Evolutionary conservation across 2,329 filamentous ascomycete genomes (phyloP).

Genomic region (Tolypocladium cylindrosporum): DNA sequence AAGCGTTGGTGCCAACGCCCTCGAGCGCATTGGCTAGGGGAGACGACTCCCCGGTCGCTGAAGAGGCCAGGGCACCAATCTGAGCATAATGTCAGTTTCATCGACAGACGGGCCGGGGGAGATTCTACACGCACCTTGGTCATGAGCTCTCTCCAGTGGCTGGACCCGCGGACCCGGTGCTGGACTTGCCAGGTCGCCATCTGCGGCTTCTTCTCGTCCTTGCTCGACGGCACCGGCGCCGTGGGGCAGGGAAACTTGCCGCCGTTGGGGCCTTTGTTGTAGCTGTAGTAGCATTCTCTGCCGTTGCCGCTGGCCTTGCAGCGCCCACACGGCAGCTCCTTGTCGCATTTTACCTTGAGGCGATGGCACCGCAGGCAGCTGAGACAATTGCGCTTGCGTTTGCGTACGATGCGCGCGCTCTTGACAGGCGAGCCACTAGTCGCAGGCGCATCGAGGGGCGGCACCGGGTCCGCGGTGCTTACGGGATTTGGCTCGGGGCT

Average conservation of each 20-base stretch:
- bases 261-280: conserved; percentile 24
- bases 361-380: conserved; percentile 25
- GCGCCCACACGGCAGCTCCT: conserved; percentile 23
- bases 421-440: not conserved
- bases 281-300: conserved; percentile 25
- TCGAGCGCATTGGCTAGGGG: conserved; percentile 18
- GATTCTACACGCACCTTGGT: conserved; percentile 17
- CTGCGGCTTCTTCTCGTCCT: conserved; percentile 16
- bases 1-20: conserved; percentile 23
- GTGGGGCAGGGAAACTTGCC: conserved; percentile 23
- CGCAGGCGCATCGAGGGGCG: not conserved
- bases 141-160: conserved; percentile 26
- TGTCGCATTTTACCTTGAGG: conserved; percentile 28
- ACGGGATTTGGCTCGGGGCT: conserved; percentile 13
- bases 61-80: conserved; percentile 16
- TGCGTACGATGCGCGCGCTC: conserved; percentile 18
- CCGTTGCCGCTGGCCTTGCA: conserved; percentile 24
- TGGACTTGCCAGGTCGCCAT: conserved; percentile 22
- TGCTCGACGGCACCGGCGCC: conserved; percentile 12
- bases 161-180: conserved; percentile 23
- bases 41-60: conserved; percentile 12
- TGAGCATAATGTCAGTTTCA: not conserved
- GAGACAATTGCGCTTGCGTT: conserved; percentile 25
- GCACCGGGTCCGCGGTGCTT: conserved; percentile 3
- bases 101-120: not conserved